Conservation (phyloP, 2,329 filamentous ascomycete species). For the Corinectria fuckeliana region DNA sequence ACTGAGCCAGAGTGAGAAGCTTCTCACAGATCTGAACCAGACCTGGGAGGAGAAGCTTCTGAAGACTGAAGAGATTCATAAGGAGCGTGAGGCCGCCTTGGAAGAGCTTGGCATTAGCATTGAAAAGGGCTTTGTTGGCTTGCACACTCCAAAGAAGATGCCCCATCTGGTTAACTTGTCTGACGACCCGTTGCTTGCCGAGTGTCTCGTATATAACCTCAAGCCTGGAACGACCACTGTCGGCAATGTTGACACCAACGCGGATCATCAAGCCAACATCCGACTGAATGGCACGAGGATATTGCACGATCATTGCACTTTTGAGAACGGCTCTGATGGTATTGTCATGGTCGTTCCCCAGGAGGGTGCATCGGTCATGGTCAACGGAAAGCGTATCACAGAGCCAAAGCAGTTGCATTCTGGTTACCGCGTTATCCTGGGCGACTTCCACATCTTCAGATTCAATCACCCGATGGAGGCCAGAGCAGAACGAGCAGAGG, state of each 20-base stretch:
- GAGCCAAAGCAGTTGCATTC: conserved; percentile 87
- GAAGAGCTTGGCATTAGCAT: conserved; percentile 99
- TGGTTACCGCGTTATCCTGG: conserved; percentile 92
- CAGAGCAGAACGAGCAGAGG: conserved; percentile 87
- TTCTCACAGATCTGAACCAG: conserved; percentile 94
- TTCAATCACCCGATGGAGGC: conserved; percentile 99
- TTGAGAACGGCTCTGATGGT: conserved; percentile 87
- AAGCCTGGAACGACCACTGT: conserved; percentile 95
- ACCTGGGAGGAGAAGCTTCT: conserved; percentile 97
- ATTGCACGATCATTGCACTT: conserved; percentile 87
- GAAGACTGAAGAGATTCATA: conserved; percentile 97
- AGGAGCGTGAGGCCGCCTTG: conserved; percentile 91
- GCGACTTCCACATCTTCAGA: conserved; percentile 97
- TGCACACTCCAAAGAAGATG: conserved; percentile 98
- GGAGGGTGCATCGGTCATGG: conserved; percentile 96
- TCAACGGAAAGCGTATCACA: conserved; percentile 90
- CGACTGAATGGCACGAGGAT: conserved; percentile 94
- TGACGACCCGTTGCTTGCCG: conserved; percentile 90
- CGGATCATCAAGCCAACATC: conserved; percentile 80
- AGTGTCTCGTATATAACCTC: conserved; percentile 97
- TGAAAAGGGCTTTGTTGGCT: conserved; percentile 94
- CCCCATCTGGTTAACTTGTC: conserved; percentile 97
- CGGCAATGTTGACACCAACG: conserved; percentile 88
- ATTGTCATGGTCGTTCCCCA: conserved; percentile 89
- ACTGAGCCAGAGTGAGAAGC: conserved; percentile 92